Conservation (phyloP, 345 rosid species). For the Excoecaria agallocha region DNA sequence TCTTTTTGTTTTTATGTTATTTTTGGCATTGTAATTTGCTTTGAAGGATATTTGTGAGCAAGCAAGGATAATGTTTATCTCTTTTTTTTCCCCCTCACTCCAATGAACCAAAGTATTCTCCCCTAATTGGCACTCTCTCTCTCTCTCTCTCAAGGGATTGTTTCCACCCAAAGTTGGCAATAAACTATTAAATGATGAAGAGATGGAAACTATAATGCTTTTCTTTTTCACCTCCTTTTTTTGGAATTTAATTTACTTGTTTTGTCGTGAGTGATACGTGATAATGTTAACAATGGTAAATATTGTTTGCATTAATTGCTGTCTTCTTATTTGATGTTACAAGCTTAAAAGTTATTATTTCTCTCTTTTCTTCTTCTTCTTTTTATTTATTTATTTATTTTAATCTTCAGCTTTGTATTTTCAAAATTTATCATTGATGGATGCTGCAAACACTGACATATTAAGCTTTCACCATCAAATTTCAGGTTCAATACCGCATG, state of each 20-base stretch:
- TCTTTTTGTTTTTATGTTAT: not conserved
- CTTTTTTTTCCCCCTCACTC: too few species aligned
- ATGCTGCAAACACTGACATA: conserved; percentile 6
- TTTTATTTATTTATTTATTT: too few species aligned
- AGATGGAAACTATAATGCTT: too few species aligned
- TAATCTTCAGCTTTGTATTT: not conserved
- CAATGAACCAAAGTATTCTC: too few species aligned
- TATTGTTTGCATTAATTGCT: not conserved
- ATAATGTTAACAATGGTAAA: not conserved
- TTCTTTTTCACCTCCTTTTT: too few species aligned
- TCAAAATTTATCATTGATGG: conserved; percentile 3
- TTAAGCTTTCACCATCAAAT: conserved; percentile 18
- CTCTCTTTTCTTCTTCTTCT: too few species aligned
- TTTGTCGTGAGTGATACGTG: not conserved
- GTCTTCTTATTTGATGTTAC: not conserved
- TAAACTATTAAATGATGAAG: too few species aligned
- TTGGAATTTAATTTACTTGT: not conserved
- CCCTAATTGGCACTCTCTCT: too few species aligned
- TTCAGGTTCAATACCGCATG: conserved; percentile 98
- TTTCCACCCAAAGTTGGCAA: too few species aligned
- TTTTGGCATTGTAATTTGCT: not conserved
- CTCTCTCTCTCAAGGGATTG: too few species aligned
- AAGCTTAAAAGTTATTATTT: not conserved
- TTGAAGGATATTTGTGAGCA: not conserved
- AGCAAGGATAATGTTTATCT: not conserved